These are phyloP conservation scores for Pichia sp. DNA, from an alignment of 1,139 yeast species.

Conservation along the genomic window DNA sequence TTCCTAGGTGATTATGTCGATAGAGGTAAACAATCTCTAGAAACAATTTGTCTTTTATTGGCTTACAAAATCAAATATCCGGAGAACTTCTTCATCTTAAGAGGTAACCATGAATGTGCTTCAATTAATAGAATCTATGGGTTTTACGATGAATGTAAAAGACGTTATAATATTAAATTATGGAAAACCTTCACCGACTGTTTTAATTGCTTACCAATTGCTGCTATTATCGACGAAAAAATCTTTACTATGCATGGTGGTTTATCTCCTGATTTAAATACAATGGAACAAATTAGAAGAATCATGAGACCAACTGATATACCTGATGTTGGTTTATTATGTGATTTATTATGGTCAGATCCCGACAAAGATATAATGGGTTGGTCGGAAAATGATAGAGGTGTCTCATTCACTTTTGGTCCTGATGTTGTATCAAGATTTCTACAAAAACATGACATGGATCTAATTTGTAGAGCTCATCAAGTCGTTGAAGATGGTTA, in stretches of 20 bases:
- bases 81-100: conserved; percentile 80
- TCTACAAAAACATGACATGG: conserved; percentile 94
- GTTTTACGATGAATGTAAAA: conserved; percentile 93
- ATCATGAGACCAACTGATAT: conserved; percentile 99
- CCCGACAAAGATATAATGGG: conserved; percentile 97
- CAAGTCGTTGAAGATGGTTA: conserved; percentile 99
- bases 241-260: conserved; percentile 99
- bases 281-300: conserved; percentile 97
- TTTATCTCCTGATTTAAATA: conserved; percentile 88
- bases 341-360: conserved; percentile 96
- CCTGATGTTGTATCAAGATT: conserved; percentile 95
- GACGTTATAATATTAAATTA: conserved; percentile 92
- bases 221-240: conserved; percentile 95
- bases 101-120: conserved; percentile 98
- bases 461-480: conserved; percentile 94
- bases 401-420: conserved; percentile 95
- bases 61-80: conserved; percentile 97
- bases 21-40: conserved; percentile 95
- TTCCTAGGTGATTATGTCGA: conserved; percentile 96
- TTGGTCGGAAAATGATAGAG: conserved; percentile 98
- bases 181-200: conserved; percentile 99
- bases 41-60: conserved; percentile 83
- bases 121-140: conserved; percentile 96
- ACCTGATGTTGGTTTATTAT: conserved; percentile 91
- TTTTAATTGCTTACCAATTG: conserved; percentile 96